phyloP scores from a whole-genome alignment of 1,284 basidiomycete species.

The Inonotus hispidus region DNA sequence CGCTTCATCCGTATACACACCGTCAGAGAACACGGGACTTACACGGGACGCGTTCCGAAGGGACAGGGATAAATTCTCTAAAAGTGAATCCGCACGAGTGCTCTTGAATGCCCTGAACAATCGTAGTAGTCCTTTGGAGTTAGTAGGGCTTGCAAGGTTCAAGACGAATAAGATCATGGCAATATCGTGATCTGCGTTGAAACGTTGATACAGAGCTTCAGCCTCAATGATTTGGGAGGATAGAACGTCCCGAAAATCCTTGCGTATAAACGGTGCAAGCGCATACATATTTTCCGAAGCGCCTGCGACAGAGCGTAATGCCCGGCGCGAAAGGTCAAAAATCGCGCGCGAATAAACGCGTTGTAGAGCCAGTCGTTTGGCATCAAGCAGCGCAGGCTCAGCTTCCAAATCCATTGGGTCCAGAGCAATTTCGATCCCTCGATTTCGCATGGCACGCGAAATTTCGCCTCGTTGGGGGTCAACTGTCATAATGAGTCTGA shows the following conservation, averaged over 20 bases:
- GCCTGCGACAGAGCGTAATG: background rate
- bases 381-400: background rate
- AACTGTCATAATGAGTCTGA: slow-evolving; percentile 92
- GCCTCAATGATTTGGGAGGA: background rate
- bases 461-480: slow-evolving; percentile 91
- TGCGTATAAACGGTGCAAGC: background rate
- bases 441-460: slow-evolving; percentile 97
- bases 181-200: background rate
- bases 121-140: background rate
- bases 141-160: background rate
- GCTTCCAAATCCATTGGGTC: background rate
- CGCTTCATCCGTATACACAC: background rate
- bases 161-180: background rate
- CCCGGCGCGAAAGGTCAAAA: slow-evolving; percentile 9
- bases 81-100: background rate
- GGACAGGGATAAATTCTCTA: background rate
- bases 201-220: background rate
- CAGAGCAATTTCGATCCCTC: slow-evolving; percentile 84
- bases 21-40: background rate
- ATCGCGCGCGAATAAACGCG: background rate
- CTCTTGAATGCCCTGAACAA: background rate
- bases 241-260: background rate
- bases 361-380: slow-evolving; percentile 9
- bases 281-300: background rate
- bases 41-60: background rate